Evolutionary conservation across 1,284 basidiomycete species (phyloP).

Genomic region (Malassezia dermatis): DNA sequence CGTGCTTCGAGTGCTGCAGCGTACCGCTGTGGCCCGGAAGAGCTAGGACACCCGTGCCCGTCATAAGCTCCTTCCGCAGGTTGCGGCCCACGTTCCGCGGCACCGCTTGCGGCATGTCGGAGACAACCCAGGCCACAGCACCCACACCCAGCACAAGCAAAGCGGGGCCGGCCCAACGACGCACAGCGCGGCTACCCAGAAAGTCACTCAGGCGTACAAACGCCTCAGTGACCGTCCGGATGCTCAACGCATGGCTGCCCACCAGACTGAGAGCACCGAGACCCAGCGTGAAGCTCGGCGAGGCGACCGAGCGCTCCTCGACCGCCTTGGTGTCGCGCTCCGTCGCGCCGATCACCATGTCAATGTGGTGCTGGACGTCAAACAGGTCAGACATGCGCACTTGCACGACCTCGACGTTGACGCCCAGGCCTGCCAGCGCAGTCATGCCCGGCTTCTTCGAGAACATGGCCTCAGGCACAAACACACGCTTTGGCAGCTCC

Average conservation of each 20-base stretch:
- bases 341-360: conserved; percentile 48
- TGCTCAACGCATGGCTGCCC: conserved; percentile 66
- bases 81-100: conserved; percentile 60
- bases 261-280: conserved; percentile 75
- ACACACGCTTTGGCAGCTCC: conserved; percentile 55
- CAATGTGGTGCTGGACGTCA: conserved; percentile 62
- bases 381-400: conserved; percentile 64
- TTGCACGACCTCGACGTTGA: conserved; percentile 36
- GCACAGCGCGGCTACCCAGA: conserved; percentile 67
- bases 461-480: conserved; percentile 96
- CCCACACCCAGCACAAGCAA: conserved; percentile 65
- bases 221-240: conserved; percentile 37
- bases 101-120: conserved; percentile 79
- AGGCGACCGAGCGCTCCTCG: conserved; percentile 33
- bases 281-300: conserved; percentile 32
- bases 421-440: conserved; percentile 47
- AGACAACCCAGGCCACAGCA: conserved; percentile 67
- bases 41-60: conserved; percentile 11
- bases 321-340: conserved; percentile 50
- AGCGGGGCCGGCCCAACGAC: conserved; percentile 78
- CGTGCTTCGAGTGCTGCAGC: conserved; percentile 12
- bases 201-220: conserved; percentile 53
- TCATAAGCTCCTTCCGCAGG: conserved; percentile 27
- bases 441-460: conserved; percentile 52
- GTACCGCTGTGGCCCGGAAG: not conserved